These are phyloP conservation scores for Nothophoma quercina DNA, from an alignment of 2,329 filamentous ascomycete genomes.

Conservation along the genomic window DNA sequence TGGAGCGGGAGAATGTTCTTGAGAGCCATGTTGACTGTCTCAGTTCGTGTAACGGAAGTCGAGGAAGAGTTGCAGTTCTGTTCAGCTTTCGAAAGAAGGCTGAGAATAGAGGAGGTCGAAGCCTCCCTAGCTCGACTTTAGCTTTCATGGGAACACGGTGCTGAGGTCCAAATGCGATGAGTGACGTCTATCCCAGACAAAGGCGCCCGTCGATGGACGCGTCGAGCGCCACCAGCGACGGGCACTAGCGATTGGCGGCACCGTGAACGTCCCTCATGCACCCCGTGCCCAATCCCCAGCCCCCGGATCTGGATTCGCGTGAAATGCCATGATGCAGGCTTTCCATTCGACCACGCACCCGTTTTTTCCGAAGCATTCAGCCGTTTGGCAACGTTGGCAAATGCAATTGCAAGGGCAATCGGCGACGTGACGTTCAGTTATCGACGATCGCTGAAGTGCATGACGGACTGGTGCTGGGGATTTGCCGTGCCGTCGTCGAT, in stretches of 20 bases:
- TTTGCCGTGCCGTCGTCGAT: conserved; percentile 6
- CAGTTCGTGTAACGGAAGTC: neutral
- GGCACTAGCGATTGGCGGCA: conserved; percentile 10
- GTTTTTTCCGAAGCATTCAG: neutral
- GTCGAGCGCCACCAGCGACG: conserved; percentile 2
- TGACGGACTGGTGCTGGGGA: conserved; percentile 9
- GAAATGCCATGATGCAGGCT: neutral
- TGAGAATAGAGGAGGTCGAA: neutral
- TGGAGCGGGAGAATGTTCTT: conserved; percentile 17
- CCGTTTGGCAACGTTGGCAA: neutral
- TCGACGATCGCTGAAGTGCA: neutral
- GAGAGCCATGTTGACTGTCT: conserved; percentile 5
- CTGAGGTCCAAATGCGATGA: neutral
- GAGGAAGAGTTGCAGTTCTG: neutral
- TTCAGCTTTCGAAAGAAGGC: neutral
- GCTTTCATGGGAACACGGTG: neutral
- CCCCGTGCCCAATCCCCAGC: neutral
- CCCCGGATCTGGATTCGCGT: conserved; percentile 5
- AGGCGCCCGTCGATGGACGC: conserved; percentile 9
- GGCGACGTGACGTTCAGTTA: neutral
- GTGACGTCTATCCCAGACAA: conserved; percentile 20
- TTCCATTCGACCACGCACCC: neutral
- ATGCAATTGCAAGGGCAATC: neutral
- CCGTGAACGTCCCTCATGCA: conserved; percentile 5
- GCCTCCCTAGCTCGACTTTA: neutral